Evolutionary conservation across 1,284 basidiomycete genomes (phyloP), one percentile per base, ranked within the genome.

Genomic region (Trichosporon inkin): DNA sequence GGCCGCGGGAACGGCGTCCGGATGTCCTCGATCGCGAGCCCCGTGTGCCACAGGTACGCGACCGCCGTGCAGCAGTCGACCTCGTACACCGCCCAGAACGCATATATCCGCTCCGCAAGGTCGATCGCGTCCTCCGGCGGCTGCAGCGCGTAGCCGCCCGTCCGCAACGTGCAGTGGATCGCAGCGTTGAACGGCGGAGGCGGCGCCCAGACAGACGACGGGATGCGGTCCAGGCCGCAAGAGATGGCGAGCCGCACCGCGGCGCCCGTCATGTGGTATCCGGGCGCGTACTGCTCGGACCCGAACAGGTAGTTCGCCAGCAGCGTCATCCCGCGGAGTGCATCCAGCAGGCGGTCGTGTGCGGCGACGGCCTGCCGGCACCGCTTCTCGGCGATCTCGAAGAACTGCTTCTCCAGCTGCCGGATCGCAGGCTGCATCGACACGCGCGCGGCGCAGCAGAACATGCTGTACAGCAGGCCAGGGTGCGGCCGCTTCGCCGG

Each of bases 21-120:
- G 14, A 72, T 66, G 38, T 69, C 65, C 19, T 70, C 62, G 24
- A 63, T 57, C 1, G 64, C 62, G 14, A 74, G 65, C 3, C 62
- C 64, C 13, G 71, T 60, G 47, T 70, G 68, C 69, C 68, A 74
- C 8, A 67, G 60, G 54, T 68, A 69, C 0, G 70, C 68, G 7
- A 70, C 66, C 1, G 71, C 62, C 0, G 70, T 68, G 39, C 68
- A 71, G 13, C 66, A 57, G 41, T 74, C 72, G 8, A 68, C 51
- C 36, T 68, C 67, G 56, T 67, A 72, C 16, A 72, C 68, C 10
- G 65, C 62, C 72, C 72, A 74, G 64, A 69, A 68, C 0, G 68
- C 68, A 44, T 69, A 67, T n/a, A 71, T 71, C 11, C 68, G 57
- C 60, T 71, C 69, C 2, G 65, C 69, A 2, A 71, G 57, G 38